phyloP scores from a whole-genome alignment of 305 asterid genomes.

The Rubia balearica region DNA sequence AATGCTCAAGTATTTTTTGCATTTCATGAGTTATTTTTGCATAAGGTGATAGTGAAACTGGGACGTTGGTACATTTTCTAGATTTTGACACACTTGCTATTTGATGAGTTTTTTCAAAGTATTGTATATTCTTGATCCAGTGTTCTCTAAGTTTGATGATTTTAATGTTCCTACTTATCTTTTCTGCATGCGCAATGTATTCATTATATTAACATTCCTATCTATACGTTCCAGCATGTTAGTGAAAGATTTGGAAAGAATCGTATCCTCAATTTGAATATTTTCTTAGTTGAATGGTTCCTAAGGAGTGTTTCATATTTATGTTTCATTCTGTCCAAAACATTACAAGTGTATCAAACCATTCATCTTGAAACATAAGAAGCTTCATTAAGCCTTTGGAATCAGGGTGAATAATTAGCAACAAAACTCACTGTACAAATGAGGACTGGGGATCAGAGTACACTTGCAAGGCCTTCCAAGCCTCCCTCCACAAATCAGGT shows the following conservation, averaged over 20 bases:
- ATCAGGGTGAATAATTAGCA: constrained; percentile 21
- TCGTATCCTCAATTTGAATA: background rate
- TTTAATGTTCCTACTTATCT: background rate
- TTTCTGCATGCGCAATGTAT: background rate
- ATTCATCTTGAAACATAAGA: background rate
- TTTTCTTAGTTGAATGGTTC: background rate
- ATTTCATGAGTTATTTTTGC: background rate
- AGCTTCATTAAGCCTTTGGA: constrained; percentile 15
- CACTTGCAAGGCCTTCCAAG: constrained; percentile 54
- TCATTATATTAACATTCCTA: background rate
- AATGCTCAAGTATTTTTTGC: background rate
- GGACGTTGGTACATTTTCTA: no score
- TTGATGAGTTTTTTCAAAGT: no score
- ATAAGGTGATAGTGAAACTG: no score
- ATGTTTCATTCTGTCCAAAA: background rate
- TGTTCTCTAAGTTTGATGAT: background rate
- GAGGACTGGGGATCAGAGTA: constrained; percentile 67
- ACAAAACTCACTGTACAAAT: constrained; percentile 32
- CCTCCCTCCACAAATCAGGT: constrained; percentile 54
- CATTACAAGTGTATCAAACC: constrained; percentile 6
- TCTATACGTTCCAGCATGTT: background rate
- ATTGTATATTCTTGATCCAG: background rate
- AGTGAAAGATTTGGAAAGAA: background rate
- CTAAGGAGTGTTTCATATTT: background rate
- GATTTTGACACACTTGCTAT: no score